Conservation (phyloP, 1,139 yeast species). For the Spathaspora sp. region DNA sequence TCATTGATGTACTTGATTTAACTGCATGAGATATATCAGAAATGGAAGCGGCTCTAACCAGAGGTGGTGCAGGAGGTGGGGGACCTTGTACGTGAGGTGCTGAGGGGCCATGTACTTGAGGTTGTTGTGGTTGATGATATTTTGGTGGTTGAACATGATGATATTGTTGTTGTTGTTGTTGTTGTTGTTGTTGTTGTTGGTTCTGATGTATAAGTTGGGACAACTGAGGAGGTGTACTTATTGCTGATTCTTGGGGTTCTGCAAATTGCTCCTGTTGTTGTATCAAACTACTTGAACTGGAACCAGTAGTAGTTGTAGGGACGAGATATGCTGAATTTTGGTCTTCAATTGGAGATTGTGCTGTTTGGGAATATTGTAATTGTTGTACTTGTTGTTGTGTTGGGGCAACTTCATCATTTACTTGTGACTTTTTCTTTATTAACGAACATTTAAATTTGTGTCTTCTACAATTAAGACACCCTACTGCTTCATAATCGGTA, state of each 20-base stretch:
- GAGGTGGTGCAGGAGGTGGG: conserved; percentile 1
- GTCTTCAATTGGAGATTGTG: background rate
- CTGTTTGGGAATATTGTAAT: background rate
- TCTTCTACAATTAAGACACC: conserved; percentile 37
- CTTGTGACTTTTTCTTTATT: conserved; percentile 3
- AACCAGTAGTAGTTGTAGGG: background rate
- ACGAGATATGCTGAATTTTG: background rate
- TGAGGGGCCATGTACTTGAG: conserved; percentile 1
- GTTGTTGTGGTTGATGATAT: conserved; percentile 3
- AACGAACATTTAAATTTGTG: conserved; percentile 15
- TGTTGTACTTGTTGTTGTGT: background rate
- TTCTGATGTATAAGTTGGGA: background rate
- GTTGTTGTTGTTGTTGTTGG: background rate
- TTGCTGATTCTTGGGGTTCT: background rate
- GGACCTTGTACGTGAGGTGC: conserved; percentile 2
- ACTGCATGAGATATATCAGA: background rate
- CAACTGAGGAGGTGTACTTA: background rate
- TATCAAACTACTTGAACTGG: background rate
- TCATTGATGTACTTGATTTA: background rate
- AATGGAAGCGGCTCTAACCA: background rate
- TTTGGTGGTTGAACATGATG: background rate
- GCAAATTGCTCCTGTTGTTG: background rate
- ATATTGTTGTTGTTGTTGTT: background rate
- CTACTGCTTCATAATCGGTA: conserved; percentile 32
- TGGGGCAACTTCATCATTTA: background rate